phyloP scores from a whole-genome alignment of 805 yeast genomes.

The Ogataea parapolymorpha region DNA sequence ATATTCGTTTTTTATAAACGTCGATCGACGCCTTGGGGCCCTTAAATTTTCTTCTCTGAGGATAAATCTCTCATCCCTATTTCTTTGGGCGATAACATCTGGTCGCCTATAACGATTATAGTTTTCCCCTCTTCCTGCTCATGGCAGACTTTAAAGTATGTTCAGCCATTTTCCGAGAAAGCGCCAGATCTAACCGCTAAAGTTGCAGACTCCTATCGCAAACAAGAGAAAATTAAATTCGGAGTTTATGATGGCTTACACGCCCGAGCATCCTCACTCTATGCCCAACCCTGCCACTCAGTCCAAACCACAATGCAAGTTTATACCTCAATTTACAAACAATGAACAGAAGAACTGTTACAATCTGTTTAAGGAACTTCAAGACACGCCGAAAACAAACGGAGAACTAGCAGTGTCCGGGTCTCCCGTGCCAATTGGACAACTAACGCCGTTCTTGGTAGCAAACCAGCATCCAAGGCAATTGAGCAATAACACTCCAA shows the following conservation, averaged over 20 bases:
- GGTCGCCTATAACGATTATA: not conserved
- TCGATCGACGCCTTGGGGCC: slow-evolving; percentile 12
- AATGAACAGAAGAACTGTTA: slow-evolving; percentile 16
- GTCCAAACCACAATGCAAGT: slow-evolving; percentile 14
- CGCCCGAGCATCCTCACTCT: slow-evolving; percentile 21
- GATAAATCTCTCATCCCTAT: slow-evolving; percentile 7
- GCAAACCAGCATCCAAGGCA: slow-evolving; percentile 16
- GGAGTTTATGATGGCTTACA: slow-evolving; percentile 18
- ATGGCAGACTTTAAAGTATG: slow-evolving; percentile 20
- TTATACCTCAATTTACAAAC: slow-evolving; percentile 11
- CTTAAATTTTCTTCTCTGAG: not conserved
- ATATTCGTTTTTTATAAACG: not conserved
- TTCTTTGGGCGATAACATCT: slow-evolving; percentile 8
- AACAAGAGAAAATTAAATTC: slow-evolving; percentile 19
- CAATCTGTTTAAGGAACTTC: slow-evolving; percentile 15
- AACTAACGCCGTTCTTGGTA: slow-evolving; percentile 17
- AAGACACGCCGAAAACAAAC: slow-evolving; percentile 12
- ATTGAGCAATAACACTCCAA: slow-evolving; percentile 12
- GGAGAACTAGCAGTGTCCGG: slow-evolving; percentile 14
- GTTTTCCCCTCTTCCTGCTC: not conserved
- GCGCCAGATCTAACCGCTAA: slow-evolving; percentile 14
- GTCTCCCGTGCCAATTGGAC: slow-evolving; percentile 18
- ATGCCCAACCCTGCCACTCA: slow-evolving; percentile 18
- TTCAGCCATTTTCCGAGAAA: not conserved
- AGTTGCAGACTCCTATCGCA: slow-evolving; percentile 20